phyloP scores from a whole-genome alignment of 306 rosid genomes.

The Quercus agrifolia region DNA sequence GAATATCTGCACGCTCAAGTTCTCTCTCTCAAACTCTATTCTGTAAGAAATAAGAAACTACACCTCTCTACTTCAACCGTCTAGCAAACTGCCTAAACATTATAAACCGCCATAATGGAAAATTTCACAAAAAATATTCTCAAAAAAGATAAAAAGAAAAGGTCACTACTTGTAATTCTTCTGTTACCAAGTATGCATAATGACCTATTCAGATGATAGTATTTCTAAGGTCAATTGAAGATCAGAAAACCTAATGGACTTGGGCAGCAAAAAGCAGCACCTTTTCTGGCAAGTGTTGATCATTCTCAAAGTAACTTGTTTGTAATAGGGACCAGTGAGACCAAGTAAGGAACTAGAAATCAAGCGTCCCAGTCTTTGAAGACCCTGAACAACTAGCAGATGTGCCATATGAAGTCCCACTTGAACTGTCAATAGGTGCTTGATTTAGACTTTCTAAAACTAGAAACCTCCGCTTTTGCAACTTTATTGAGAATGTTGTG shows the following conservation, averaged over 20 bases:
- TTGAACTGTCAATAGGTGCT: conserved; percentile 75
- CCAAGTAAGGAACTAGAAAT: conserved; percentile 46
- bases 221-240: neutral
- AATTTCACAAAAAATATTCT: neutral
- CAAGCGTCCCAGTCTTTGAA: conserved; percentile 52
- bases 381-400: conserved; percentile 72
- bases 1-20: too few species aligned
- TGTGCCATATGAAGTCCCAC: conserved; percentile 72
- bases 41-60: too few species aligned
- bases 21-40: too few species aligned
- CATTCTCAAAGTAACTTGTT: neutral
- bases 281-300: neutral
- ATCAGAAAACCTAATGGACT: neutral
- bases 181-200: neutral
- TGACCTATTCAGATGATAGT: neutral
- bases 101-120: neutral
- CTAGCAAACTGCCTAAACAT: too few species aligned
- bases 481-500: conserved; percentile 72
- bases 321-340: neutral
- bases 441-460: conserved; percentile 87
- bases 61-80: too few species aligned
- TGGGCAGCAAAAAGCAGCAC: neutral
- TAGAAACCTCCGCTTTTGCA: conserved; percentile 71
- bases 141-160: neutral
- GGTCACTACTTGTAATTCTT: neutral